A percentile compares a stretch with the other conserved stretches of the same genome.
These are phyloP conservation scores for Diutina sp. DNA, from an alignment of 1,139 yeast genomes.

Conservation along the genomic window DNA sequence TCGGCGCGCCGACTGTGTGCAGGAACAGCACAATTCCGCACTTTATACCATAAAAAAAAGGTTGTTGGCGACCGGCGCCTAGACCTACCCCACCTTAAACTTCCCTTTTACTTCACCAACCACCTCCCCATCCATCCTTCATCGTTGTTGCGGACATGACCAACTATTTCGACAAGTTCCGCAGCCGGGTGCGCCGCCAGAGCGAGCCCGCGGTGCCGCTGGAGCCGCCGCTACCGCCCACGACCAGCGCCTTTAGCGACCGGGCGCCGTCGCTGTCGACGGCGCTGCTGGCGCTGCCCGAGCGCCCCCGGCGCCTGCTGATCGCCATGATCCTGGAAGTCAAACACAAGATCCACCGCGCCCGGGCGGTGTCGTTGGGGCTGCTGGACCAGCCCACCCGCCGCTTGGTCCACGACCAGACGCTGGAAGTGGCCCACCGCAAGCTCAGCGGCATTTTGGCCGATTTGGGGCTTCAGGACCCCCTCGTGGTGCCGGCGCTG, in stretches of 20 bases:
- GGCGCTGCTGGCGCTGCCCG: slow-evolving; percentile 1
- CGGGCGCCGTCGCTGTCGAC: background rate
- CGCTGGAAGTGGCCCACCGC: slow-evolving; percentile 24
- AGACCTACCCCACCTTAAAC: background rate
- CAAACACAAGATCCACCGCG: slow-evolving; percentile 11
- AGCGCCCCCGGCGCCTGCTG: slow-evolving; percentile 3
- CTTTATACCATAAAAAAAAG: too few relatives aligned
- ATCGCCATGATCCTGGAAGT: slow-evolving; percentile 7
- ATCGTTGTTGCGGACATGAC: background rate
- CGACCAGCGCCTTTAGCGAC: background rate
- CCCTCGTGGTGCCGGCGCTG: background rate
- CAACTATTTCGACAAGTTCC: slow-evolving; percentile 5
- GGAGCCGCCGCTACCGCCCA: slow-evolving; percentile 1
- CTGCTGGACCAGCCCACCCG: slow-evolving; percentile 11
- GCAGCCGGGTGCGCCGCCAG: slow-evolving; percentile 6
- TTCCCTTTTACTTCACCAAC: background rate
- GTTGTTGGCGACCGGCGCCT: too few relatives aligned
- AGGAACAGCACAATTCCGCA: too few relatives aligned
- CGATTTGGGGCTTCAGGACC: slow-evolving; percentile 27
- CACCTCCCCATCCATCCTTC: background rate
- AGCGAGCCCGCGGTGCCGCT: slow-evolving; percentile 5
- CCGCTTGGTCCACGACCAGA: slow-evolving; percentile 27
- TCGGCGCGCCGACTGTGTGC: too few relatives aligned
- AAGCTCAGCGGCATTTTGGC: slow-evolving; percentile 19
- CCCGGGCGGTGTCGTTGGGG: background rate